phyloP scores from a whole-genome alignment of 768 basidiomycete species.

The Trametes coccinea region DNA sequence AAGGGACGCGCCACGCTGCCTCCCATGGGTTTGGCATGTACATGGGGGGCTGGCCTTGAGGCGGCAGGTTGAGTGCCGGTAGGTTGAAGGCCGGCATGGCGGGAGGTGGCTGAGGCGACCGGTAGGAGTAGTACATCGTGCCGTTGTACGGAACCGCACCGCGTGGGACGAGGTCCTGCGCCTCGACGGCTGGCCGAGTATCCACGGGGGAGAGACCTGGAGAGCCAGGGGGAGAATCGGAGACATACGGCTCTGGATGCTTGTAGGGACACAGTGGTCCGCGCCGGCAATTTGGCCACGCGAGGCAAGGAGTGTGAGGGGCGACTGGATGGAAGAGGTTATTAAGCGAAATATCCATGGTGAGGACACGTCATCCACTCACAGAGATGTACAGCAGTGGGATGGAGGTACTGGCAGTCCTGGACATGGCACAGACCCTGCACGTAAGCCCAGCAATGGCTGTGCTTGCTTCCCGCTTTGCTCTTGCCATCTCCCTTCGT shows the following conservation, averaged over 20 bases:
- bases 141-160: slow-evolving; percentile 28
- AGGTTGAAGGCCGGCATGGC: neutral
- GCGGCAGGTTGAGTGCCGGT: neutral
- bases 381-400: slow-evolving; percentile 35
- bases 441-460: slow-evolving; percentile 41
- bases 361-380: slow-evolving; percentile 22
- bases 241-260: slow-evolving; percentile 30
- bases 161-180: slow-evolving; percentile 19
- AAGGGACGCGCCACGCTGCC: slow-evolving; percentile 5
- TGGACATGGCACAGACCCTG: slow-evolving; percentile 35
- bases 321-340: slow-evolving; percentile 30
- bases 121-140: slow-evolving; percentile 27
- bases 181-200: slow-evolving; percentile 9
- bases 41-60: neutral
- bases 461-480: slow-evolving; percentile 29
- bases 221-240: slow-evolving; percentile 17
- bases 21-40: slow-evolving; percentile 12
- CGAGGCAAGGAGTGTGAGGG: slow-evolving; percentile 38
- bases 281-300: slow-evolving; percentile 34
- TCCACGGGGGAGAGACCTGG: neutral
- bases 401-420: slow-evolving; percentile 36
- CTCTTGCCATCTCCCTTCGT: slow-evolving; percentile 4
- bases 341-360: neutral
- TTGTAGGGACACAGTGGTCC: slow-evolving; percentile 33
- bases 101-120: slow-evolving; percentile 4